Percentiles rank a stretch among this genome's conserved stretches.
These are phyloP conservation scores for Calamus simplicifolius DNA, from an alignment of 176 grass and related monocot genomes.

Conservation along the genomic window DNA sequence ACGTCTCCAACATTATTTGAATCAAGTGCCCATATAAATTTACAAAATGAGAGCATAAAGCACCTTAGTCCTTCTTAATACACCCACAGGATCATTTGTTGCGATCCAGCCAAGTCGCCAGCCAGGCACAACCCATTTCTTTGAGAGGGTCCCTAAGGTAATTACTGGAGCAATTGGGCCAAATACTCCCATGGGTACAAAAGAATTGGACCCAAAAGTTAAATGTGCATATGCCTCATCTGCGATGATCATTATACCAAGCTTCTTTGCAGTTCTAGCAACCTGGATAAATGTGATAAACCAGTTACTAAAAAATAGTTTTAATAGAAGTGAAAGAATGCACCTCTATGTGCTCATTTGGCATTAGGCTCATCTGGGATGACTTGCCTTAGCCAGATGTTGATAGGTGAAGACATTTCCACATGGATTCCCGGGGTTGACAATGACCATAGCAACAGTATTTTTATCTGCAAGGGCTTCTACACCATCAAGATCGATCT, in stretches of 20 bases:
- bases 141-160: slow-evolving; percentile 75
- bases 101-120: slow-evolving; percentile 88
- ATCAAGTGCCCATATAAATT: too few relatives aligned
- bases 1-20: too few relatives aligned
- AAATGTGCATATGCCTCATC: slow-evolving; percentile 80
- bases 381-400: slow-evolving; percentile 52
- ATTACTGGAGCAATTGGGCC: slow-evolving; percentile 48
- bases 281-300: slow-evolving; percentile 31
- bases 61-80: slow-evolving; percentile 62
- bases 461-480: slow-evolving; percentile 62
- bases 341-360: neutral
- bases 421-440: slow-evolving; percentile 77
- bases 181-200: slow-evolving; percentile 60
- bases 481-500: slow-evolving; percentile 52
- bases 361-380: neutral
- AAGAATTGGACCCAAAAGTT: slow-evolving; percentile 55
- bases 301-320: neutral
- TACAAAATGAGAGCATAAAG: neutral
- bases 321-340: neutral
- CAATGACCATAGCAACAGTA: slow-evolving; percentile 53
- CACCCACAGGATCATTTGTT: slow-evolving; percentile 36
- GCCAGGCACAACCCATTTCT: slow-evolving; percentile 81
- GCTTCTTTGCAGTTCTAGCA: slow-evolving; percentile 46
- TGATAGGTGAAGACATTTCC: slow-evolving; percentile 68
- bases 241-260: slow-evolving; percentile 56